Percentiles rank a stretch among this genome's conserved stretches.
Evolutionary conservation across 2,329 filamentous ascomycete genomes (phyloP).

Genomic region (Aspergillus sojae): DNA sequence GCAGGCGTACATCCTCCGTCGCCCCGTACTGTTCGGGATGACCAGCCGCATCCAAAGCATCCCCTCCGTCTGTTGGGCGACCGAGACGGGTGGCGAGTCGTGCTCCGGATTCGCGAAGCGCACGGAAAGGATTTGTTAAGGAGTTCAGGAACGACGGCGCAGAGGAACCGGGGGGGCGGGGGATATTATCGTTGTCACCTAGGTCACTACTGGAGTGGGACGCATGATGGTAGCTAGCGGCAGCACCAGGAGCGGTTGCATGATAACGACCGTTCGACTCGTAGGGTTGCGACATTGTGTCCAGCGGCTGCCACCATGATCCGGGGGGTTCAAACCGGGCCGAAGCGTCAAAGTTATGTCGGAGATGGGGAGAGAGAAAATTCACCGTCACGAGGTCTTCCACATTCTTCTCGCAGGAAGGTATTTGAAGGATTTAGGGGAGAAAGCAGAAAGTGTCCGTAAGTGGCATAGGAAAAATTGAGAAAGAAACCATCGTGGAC

Average conservation of each 20-base stretch:
- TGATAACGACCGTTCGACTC: background rate
- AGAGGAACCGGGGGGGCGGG: background rate
- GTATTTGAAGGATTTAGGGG: background rate
- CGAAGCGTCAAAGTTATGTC: background rate
- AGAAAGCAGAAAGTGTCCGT: background rate
- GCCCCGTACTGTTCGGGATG: background rate
- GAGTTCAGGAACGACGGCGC: background rate
- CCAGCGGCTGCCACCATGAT: background rate
- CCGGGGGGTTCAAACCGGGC: background rate
- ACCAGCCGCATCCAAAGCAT: background rate
- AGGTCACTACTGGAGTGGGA: background rate
- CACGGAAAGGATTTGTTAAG: background rate
- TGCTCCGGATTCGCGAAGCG: background rate
- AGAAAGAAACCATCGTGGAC: background rate
- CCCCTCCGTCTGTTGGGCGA: background rate
- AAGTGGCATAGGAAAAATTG: background rate
- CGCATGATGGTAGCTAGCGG: background rate
- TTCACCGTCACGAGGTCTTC: background rate
- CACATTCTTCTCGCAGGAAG: background rate
- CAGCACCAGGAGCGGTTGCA: background rate
- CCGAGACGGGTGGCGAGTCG: conserved; percentile 2
- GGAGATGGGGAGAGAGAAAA: background rate
- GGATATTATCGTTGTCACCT: background rate
- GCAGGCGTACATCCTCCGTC: background rate
- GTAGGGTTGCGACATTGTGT: background rate